Evolutionary conservation across 176 grass and related monocot species (phyloP), one percentile per base, ranked within the genome.

Genomic region (Canna indica): DNA sequence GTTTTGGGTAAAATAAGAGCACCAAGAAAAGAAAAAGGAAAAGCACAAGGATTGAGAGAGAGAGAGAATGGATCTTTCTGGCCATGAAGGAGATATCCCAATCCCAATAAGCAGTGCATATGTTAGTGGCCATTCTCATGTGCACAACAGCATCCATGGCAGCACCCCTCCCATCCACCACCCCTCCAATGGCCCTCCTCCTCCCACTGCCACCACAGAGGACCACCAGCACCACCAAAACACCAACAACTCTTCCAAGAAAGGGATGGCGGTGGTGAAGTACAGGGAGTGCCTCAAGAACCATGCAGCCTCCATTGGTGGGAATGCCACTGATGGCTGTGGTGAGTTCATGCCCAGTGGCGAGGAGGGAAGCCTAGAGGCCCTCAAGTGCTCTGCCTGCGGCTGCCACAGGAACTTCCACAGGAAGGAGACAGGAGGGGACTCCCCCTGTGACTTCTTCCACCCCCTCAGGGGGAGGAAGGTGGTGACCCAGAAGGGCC

Each of bases 261-360:
- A 68, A 73, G 68, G 1, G 52, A n/a, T n/a, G n/a, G 60, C 44
- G 68, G 64, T 2, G 38, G 76, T 81, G 22, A 88, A 68, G 80
- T 95, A 95, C 91, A 73, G 82, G 36, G 91, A 95, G 75, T 95
- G 91, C 82, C 82, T 90, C 20, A 95, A 90, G 82, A 95, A 95
- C 84, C 91, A 95, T 77, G 91, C 91, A 71, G 87, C 87, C 1
- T 67, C 84, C 44, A 95, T 95, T 29, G 91, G 91, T 60, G 91
- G 91, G 48, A 90, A 79, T 35, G 91, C 87, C 5, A 90, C 82
- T 6, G 91, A 91, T 69, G 91, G 91, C 47, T 95, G 91, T 58
- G 91, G 85, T 11, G 87, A 95, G 80, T 95, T 95, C 87, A 88
- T 95, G 87, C 82, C 91, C 0, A 82, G 84, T 2, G 87, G 87